Evolutionary conservation across 2,329 filamentous ascomycete genomes (phyloP).

Genomic region (Ophiostoma triangulosporum): DNA sequence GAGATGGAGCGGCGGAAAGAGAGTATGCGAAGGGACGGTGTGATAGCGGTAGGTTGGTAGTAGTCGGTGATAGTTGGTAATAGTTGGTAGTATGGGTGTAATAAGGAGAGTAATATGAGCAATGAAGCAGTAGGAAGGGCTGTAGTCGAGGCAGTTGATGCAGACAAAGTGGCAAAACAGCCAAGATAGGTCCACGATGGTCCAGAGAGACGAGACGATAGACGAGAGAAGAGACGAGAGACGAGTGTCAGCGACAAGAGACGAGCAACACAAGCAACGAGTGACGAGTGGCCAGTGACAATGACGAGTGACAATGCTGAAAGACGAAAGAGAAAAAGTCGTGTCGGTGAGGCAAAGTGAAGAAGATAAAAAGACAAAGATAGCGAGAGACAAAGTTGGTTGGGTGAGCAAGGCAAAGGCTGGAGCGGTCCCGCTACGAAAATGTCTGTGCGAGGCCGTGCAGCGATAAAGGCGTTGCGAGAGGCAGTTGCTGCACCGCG

Average conservation of each 20-base stretch:
- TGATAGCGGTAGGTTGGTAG: not conserved
- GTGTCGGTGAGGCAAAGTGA: too few species aligned
- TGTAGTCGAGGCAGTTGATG: not conserved
- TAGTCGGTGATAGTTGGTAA: not conserved
- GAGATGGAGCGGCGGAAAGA: not conserved
- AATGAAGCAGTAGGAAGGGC: not conserved
- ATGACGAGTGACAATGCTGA: too few species aligned
- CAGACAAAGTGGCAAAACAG: not conserved
- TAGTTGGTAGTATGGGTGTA: not conserved
- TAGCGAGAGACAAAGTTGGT: too few species aligned
- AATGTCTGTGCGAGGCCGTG: not conserved
- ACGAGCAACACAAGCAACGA: too few species aligned
- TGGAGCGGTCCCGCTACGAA: not conserved
- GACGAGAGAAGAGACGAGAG: not conserved
- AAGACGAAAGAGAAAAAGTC: too few species aligned
- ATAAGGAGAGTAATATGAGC: not conserved
- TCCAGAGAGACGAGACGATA: not conserved
- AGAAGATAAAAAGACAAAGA: not conserved
- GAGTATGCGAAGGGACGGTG: too few species aligned
- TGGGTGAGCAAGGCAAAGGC: too few species aligned
- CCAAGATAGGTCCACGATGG: not conserved
- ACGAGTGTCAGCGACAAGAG: not conserved
- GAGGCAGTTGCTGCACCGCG: not conserved
- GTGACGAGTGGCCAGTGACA: too few species aligned
- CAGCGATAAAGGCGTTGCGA: not conserved